These are phyloP conservation scores for Hygrocybe punicea DNA, from an alignment of 768 basidiomycete species.

Conservation along the genomic window DNA sequence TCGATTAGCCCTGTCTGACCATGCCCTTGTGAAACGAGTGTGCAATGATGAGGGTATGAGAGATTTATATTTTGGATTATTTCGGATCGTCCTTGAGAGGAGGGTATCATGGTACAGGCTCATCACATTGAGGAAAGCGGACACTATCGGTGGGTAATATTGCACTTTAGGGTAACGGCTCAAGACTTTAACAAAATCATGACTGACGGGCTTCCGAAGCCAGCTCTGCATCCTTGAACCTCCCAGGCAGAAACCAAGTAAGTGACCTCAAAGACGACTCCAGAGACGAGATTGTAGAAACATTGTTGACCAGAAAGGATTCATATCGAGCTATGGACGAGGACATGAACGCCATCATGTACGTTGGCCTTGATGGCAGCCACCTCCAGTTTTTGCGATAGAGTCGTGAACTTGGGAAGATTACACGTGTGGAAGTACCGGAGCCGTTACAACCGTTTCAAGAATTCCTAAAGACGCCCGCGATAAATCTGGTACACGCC, in stretches of 20 bases:
- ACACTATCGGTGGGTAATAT: slow-evolving; percentile 51
- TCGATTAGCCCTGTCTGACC: slow-evolving; percentile 60
- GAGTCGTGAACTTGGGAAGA: neutral
- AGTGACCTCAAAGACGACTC: slow-evolving; percentile 86
- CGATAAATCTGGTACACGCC: too few species aligned
- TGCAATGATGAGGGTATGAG: slow-evolving; percentile 76
- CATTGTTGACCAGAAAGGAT: slow-evolving; percentile 77
- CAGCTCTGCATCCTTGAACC: slow-evolving; percentile 96
- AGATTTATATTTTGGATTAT: slow-evolving; percentile 66
- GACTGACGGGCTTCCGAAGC: slow-evolving; percentile 90
- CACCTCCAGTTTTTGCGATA: neutral
- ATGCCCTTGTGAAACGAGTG: slow-evolving; percentile 86
- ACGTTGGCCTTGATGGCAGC: neutral
- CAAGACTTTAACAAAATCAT: slow-evolving; percentile 13
- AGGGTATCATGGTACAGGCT: slow-evolving; percentile 95
- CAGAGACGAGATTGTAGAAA: slow-evolving; percentile 78
- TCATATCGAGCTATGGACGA: slow-evolving; percentile 72
- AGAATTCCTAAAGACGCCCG: too few species aligned
- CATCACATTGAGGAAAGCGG: slow-evolving; percentile 79
- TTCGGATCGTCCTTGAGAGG: slow-evolving; percentile 63
- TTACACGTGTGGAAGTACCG: too few species aligned
- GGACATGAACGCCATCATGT: slow-evolving; percentile 45
- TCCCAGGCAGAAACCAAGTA: slow-evolving; percentile 93
- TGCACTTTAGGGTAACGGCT: slow-evolving; percentile 10
- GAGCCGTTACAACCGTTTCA: too few species aligned